Evolutionary conservation across 371 early-diverging fungal species (phyloP), one percentile per base, ranked within the genome.

Genomic region (Sporodiniella umbellata): DNA sequence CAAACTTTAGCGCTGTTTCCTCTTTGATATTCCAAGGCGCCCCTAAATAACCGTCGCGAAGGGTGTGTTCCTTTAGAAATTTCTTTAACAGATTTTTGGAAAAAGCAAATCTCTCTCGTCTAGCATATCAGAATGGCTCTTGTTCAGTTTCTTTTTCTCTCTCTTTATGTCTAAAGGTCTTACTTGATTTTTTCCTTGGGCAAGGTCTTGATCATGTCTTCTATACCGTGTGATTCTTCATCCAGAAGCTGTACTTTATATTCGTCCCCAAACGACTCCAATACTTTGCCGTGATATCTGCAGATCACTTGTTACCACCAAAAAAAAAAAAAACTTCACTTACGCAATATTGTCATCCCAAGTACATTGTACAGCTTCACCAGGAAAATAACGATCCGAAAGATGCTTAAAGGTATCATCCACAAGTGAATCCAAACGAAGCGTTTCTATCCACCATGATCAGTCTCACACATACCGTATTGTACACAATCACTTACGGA

Each of bases 11-110:
- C 8, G 75, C 72, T 19, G 69, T 44, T 0, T 66, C 63, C 8
- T 60, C 48, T 72, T 78, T 71, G 47, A 88, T 75, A 18, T 83
- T 47, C 85, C 87, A 88, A n/a, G 89, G 89, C 17, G 88, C 83
- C 8, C 87, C 86, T 22, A 81, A 63, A 64, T 87, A 87, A 17
- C 65, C 64, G 35, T 88, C 90, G 49, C 81, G 86, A 6, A 66
- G 58, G 10, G 85, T 78, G 31, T 74, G 78, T 33, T 89, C 90
- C 22, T 80, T 74, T 23, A 91, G 72, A 51, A 81, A 89, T 54
- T 81, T 81, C 51, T 84, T 82, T 23, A 91, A 60, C 47, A 85
- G 75, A 35, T 73, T 72, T 60, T 90, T 90, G 33, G 87, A 83
- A 51, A 86, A 79, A 2, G 77, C 76, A 23, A 77, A 66, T n/a